Conservation (phyloP, 169 alveolate species). For the Plasmodium ovale region DNA sequence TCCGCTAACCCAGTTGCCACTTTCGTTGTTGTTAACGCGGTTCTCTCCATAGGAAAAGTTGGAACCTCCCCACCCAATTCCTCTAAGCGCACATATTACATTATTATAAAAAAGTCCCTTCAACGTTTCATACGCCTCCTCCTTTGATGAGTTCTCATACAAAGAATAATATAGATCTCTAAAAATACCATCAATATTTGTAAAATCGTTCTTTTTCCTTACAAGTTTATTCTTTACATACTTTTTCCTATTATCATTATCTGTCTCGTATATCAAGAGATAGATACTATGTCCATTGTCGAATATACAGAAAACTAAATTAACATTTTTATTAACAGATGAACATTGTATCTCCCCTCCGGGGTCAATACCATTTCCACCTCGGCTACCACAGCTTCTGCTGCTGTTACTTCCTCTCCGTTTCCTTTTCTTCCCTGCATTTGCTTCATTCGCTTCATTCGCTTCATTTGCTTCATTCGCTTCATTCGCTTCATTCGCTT, state of each 20-base stretch:
- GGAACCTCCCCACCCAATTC: neutral
- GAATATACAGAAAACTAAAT: conserved; percentile 32
- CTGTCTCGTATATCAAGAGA: conserved; percentile 52
- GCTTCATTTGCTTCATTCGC: neutral
- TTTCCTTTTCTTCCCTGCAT: neutral
- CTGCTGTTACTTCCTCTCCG: neutral
- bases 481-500: neutral
- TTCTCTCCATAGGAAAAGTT: too few relatives aligned
- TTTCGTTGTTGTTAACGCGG: neutral
- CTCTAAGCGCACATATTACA: conserved; percentile 5
- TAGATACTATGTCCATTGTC: conserved; percentile 45
- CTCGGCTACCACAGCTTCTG: neutral
- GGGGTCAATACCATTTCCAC: neutral
- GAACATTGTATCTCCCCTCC: neutral
- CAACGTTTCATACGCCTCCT: conserved; percentile 13
- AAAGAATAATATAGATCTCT: conserved; percentile 32
- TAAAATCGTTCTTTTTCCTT: conserved; percentile 35
- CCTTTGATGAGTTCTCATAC: conserved; percentile 20
- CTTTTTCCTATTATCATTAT: conserved; percentile 47
- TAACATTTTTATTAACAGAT: conserved; percentile 35
- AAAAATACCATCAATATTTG: conserved; percentile 43
- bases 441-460: neutral
- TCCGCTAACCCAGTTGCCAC: neutral
- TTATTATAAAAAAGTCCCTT: conserved; percentile 20
- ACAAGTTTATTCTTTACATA: conserved; percentile 14